Base-by-base conservation (phyloP, 202 grass and related monocot genomes). In the Zoysia matrella region DNA sequence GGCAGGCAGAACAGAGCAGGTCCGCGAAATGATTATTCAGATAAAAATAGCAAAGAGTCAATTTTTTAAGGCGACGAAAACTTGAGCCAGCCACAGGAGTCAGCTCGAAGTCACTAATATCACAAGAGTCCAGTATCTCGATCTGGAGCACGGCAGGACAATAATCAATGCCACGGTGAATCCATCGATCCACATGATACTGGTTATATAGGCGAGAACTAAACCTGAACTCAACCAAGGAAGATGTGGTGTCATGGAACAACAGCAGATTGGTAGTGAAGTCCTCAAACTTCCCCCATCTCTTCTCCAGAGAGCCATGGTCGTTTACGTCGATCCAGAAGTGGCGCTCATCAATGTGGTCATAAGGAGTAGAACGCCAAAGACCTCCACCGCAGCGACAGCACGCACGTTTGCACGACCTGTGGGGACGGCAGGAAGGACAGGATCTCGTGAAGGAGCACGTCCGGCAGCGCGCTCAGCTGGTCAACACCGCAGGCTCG, bases 391-490 rank as follows among this genome's bases (percentile, higher is more conserved):
- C 82, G n/a, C 87, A 44, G 66, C 1, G 77, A 86, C 3, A 86
- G 56, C 47, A 86, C 1, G 42, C 77, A 77, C 11, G 72, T 89
- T 36, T 4, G 72, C 22, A 70, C 76, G 4, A 60, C 56, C 48
- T 86, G 57, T 4, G 36, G 73, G 2, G 68, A 52, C 0, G 52
- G 39, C 39, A 89, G 71, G 56, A 74, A 73, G 3, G 62, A 80
- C 8, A 88, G 11, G 8, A 84, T 69, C 49, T 7, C 67, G 15
- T 80, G 76, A 60, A 89, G 73, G 51, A 85, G 58, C 11, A 30
- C 67, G 53, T 80, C 69, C 3, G 81, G 81, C 75, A 85, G 45
- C 36, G 48, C 74, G 61, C 81, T 84, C 10, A 88, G 61, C 75
- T 69, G 56, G 52, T 88, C 86, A 49, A 30, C 10, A 1, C 0